These are phyloP conservation scores for Penicillium sp. DNA, from an alignment of 2,329 filamentous ascomycete genomes.

Conservation along the genomic window DNA sequence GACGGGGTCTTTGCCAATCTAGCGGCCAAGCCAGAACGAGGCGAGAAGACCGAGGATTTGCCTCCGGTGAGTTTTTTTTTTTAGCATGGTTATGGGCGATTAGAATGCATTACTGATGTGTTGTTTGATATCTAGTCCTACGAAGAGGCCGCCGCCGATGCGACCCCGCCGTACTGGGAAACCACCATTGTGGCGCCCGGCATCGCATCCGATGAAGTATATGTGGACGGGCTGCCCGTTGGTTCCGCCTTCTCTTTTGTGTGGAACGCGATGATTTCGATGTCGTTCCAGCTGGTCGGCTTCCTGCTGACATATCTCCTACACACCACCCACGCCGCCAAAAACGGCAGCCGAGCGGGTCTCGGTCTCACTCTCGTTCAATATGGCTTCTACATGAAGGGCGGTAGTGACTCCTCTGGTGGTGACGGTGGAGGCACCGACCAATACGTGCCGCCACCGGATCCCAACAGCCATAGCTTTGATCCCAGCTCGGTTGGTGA, in stretches of 20 bases:
- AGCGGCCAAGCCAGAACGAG: slow-evolving; percentile 81
- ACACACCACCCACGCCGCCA: slow-evolving; percentile 95
- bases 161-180: slow-evolving; percentile 97
- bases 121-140: slow-evolving; percentile 66
- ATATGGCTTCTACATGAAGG: slow-evolving; percentile 95
- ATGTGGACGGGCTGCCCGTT: slow-evolving; percentile 92
- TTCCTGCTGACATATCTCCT: slow-evolving; percentile 97
- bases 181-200: slow-evolving; percentile 95
- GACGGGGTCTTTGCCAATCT: slow-evolving; percentile 97
- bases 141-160: slow-evolving; percentile 95
- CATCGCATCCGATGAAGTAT: slow-evolving; percentile 89
- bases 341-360: slow-evolving; percentile 92
- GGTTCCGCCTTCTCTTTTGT: slow-evolving; percentile 77
- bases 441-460: slow-evolving; percentile 63
- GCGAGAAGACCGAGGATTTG: slow-evolving; percentile 80
- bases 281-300: slow-evolving; percentile 94
- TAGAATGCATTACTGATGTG: background rate
- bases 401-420: slow-evolving; percentile 47
- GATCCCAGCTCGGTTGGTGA: slow-evolving; percentile 67
- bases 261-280: slow-evolving; percentile 87
- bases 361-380: slow-evolving; percentile 94
- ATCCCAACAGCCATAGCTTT: slow-evolving; percentile 89
- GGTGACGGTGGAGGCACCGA: slow-evolving; percentile 39
- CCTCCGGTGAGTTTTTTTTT: slow-evolving; percentile 87
- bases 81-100: background rate